Base-by-base conservation (phyloP, 352 stramenopile genomes). In the Blastocystis sp. region DNA sequence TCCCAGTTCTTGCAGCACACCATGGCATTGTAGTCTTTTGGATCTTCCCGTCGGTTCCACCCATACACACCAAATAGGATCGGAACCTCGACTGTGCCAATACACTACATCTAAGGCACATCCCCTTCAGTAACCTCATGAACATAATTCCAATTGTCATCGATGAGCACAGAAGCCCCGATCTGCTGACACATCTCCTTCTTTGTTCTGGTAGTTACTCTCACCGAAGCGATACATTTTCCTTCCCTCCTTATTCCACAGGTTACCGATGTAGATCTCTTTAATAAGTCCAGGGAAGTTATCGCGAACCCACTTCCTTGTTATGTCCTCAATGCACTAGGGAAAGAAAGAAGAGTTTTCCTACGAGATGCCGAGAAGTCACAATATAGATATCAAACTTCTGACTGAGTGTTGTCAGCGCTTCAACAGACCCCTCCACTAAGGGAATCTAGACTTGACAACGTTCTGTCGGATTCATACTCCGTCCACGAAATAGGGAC, bases 361-460 rank as follows among this genome's bases (percentile, higher is more conserved):
- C 0, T 63, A 84, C 73, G 20, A 41, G 26, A 41, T 84, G 73
- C 8, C 73, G 73, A 43, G 73, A 84, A 15, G 73, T 84, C 3
- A 84, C 73, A 45, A 84, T 84, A 45, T 84, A 84, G 13, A 84
- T 84, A 29, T 84, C 73, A 68, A 68, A 84, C 50, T 84, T 84
- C 53, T 50, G 13, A 45, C 50, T 26, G 5, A 84, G 73, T 39
- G 50, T 63, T 2, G 15, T 84, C 18, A 84, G 56, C 9, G 73
- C 73, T 69, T 84, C 73, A 68, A 84, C 64, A 6, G 73, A 29
- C n/a, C 73, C 73, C 11, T 68, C 34, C 13, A 84, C 73, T 4
- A 84, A 18, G n/a, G 73, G 73, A 45, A 84, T 84, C 73, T 84
- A 76, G 39, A 15, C 26, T 18, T 54, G 8, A 84, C 8, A 15